Evolutionary conservation across 2,329 filamentous ascomycete species (phyloP).

Genomic region (Pezicula radicicola): DNA sequence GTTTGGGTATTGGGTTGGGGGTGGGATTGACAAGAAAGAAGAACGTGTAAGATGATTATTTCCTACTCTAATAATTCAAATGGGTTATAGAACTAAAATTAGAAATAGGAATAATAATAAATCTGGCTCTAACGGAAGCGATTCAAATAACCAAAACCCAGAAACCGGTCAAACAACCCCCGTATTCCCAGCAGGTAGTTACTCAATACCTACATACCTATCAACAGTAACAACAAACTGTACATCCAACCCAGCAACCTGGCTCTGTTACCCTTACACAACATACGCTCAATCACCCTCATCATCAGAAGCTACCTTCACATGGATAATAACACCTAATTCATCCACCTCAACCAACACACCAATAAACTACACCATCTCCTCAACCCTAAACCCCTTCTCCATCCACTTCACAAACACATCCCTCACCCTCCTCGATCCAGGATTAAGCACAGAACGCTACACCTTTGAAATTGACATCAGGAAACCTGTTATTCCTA

Average conservation of each 20-base stretch:
- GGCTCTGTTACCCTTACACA: slow-evolving; percentile 58
- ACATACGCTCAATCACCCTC: slow-evolving; percentile 41
- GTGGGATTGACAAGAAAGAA: slow-evolving; percentile 25
- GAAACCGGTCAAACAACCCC: slow-evolving; percentile 11
- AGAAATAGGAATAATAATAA: slow-evolving; percentile 3
- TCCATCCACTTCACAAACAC: slow-evolving; percentile 52
- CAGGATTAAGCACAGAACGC: slow-evolving; percentile 46
- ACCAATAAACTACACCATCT: slow-evolving; percentile 43
- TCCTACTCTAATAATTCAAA: neutral
- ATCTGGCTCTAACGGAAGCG: slow-evolving; percentile 3
- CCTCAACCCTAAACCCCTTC: slow-evolving; percentile 53
- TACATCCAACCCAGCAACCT: slow-evolving; percentile 54
- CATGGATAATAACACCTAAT: slow-evolving; percentile 53
- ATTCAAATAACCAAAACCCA: slow-evolving; percentile 11
- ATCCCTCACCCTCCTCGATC: slow-evolving; percentile 45
- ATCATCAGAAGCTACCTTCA: slow-evolving; percentile 48
- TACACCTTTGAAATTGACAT: slow-evolving; percentile 54
- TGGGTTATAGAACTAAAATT: slow-evolving; percentile 1
- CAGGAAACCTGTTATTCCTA: slow-evolving; percentile 50
- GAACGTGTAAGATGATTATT: neutral
- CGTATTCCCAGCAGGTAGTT: slow-evolving; percentile 60
- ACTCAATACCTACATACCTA: slow-evolving; percentile 57
- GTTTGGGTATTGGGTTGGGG: slow-evolving; percentile 27
- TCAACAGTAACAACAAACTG: slow-evolving; percentile 51
- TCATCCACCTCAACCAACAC: slow-evolving; percentile 19